Evolutionary conservation across 495 filamentous ascomycete genomes (phyloP).

Genomic region (Penicillium psychrofluorescens): DNA sequence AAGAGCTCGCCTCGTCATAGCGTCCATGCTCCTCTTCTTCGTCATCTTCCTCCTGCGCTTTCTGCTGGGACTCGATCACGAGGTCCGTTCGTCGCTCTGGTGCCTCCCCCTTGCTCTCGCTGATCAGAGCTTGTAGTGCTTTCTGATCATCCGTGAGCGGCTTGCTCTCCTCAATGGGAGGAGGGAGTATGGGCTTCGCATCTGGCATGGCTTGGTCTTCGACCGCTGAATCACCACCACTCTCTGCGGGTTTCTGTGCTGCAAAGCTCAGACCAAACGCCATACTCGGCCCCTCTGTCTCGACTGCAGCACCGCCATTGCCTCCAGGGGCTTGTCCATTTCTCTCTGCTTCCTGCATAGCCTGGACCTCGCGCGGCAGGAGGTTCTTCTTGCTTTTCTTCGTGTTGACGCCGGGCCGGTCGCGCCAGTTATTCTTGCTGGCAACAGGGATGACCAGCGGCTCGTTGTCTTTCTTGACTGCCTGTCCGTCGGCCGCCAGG

Average conservation of each 20-base stretch:
- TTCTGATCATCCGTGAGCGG: slow-evolving; percentile 62
- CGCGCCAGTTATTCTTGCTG: slow-evolving; percentile 68
- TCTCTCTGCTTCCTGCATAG: slow-evolving; percentile 30
- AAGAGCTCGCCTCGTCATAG: slow-evolving; percentile 59
- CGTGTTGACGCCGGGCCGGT: slow-evolving; percentile 40
- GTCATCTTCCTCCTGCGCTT: slow-evolving; percentile 4
- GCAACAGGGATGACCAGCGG: slow-evolving; percentile 59
- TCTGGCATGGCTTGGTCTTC: slow-evolving; percentile 25
- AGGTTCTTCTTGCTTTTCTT: slow-evolving; percentile 46
- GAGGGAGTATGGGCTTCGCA: slow-evolving; percentile 6
- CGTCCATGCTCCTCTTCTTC: slow-evolving; percentile 21
- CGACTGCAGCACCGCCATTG: slow-evolving; percentile 16
- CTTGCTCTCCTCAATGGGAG: slow-evolving; percentile 11
- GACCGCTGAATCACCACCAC: slow-evolving; percentile 10
- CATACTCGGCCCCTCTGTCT: slow-evolving; percentile 34
- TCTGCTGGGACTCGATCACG: slow-evolving; percentile 41
- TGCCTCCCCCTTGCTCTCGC: slow-evolving; percentile 44
- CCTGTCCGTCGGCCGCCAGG: slow-evolving; percentile 32
- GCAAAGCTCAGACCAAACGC: slow-evolving; percentile 42
- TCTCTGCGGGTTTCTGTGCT: slow-evolving; percentile 7
- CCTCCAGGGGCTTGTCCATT: slow-evolving; percentile 21
- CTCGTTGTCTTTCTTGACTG: slow-evolving; percentile 25
- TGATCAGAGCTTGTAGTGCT: slow-evolving; percentile 71
- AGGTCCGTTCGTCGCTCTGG: slow-evolving; percentile 44
- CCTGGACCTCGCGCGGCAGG: slow-evolving; percentile 45